Evolutionary conservation across 2,329 filamentous ascomycete species (phyloP).

Genomic region (Chrysoporthe deuterocubensis): DNA sequence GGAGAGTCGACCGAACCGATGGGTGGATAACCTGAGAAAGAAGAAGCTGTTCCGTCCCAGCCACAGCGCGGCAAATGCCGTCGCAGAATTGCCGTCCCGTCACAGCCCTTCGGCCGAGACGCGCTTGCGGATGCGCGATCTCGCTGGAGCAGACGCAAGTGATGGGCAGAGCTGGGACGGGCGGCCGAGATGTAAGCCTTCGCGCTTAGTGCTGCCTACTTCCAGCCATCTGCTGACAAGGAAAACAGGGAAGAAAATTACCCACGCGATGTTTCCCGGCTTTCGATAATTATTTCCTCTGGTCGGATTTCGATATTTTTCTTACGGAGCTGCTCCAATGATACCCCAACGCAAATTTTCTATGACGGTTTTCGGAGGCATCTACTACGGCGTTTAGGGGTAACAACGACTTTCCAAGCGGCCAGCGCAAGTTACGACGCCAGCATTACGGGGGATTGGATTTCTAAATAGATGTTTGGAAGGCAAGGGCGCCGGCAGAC

Average conservation of each 20-base stretch:
- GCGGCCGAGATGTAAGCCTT: slow-evolving; percentile 26
- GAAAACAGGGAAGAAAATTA: slow-evolving; percentile 14
- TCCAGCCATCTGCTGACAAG: background rate
- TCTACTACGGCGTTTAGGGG: slow-evolving; percentile 21
- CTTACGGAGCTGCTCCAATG: slow-evolving; percentile 15
- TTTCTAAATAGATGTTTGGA: background rate
- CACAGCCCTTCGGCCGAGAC: slow-evolving; percentile 20
- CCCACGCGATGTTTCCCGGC: slow-evolving; percentile 21
- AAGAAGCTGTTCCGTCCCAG: slow-evolving; percentile 31
- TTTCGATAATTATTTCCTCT: slow-evolving; percentile 11
- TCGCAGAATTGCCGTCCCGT: slow-evolving; percentile 24
- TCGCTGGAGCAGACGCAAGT: slow-evolving; percentile 34
- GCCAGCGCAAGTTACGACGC: background rate
- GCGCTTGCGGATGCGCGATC: slow-evolving; percentile 37
- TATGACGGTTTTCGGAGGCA: slow-evolving; percentile 21
- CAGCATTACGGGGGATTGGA: too few species aligned
- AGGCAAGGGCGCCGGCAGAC: background rate
- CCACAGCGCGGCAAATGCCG: slow-evolving; percentile 30
- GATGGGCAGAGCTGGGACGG: slow-evolving; percentile 26
- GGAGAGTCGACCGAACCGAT: slow-evolving; percentile 31
- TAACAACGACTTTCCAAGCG: background rate
- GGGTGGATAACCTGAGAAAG: slow-evolving; percentile 31
- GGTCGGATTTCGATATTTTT: slow-evolving; percentile 3
- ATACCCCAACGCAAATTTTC: slow-evolving; percentile 24
- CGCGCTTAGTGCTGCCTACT: background rate